Evolutionary conservation across 371 early-diverging fungal species (phyloP).

Genomic region (Rhizopus microsporus): DNA sequence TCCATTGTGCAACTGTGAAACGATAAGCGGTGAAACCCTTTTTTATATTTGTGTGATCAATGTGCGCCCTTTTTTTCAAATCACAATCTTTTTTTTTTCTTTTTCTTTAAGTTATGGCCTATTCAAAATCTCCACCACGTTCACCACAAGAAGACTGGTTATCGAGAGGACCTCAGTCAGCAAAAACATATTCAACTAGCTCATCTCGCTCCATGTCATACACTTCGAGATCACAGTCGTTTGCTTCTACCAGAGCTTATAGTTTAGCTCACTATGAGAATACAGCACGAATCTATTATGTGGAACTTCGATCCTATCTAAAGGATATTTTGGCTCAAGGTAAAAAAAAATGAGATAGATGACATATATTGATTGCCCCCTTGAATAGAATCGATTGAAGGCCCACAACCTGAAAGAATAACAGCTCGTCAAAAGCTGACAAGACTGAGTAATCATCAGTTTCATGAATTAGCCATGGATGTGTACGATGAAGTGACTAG

Average conservation of each 20-base stretch:
- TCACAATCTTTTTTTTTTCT: neutral
- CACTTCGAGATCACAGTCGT: conserved; percentile 40
- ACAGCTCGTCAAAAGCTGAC: conserved; percentile 88
- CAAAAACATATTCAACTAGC: conserved; percentile 31
- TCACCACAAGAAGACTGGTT: conserved; percentile 47
- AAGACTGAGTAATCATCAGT: conserved; percentile 78
- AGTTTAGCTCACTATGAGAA: conserved; percentile 29
- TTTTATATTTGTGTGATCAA: neutral
- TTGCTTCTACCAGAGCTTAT: conserved; percentile 30
- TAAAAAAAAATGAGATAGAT: conserved; percentile 9
- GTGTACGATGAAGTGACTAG: conserved; percentile 93
- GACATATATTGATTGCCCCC: neutral
- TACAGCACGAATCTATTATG: conserved; percentile 38
- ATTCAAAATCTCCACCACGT: conserved; percentile 37
- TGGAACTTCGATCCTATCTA: conserved; percentile 37
- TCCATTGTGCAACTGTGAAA: neutral
- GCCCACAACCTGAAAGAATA: conserved; percentile 56
- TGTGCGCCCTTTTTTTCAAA: neutral
- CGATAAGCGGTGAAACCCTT: neutral
- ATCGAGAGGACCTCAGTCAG: conserved; percentile 27
- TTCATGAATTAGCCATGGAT: conserved; percentile 92
- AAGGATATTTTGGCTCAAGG: conserved; percentile 38
- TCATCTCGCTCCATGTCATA: conserved; percentile 38
- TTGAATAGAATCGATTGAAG: conserved; percentile 45
- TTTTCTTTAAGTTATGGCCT: conserved; percentile 27